Evolutionary conservation across 345 rosid species (phyloP).

Genomic region (Acer saccharum): DNA sequence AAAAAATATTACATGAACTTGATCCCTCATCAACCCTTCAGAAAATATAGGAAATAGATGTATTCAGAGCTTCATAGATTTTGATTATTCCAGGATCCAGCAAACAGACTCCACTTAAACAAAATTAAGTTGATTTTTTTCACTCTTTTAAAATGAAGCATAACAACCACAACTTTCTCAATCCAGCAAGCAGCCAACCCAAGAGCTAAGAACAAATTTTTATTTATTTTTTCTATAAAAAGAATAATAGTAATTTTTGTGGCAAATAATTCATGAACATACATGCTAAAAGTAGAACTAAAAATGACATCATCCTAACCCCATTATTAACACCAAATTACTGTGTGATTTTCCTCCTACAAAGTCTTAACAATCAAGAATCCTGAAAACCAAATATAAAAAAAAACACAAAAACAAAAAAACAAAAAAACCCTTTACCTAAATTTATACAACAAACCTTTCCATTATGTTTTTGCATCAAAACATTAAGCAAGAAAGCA

Average conservation of each 20-base stretch:
- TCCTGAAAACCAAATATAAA: background rate
- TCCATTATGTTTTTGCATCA: slow-evolving; percentile 2
- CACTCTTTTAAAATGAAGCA: background rate
- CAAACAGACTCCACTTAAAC: background rate
- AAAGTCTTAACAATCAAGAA: slow-evolving; percentile 15
- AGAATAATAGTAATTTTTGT: background rate
- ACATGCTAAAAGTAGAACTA: slow-evolving; percentile 12
- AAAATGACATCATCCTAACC: slow-evolving; percentile 10
- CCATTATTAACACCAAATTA: background rate
- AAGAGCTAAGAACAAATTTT: background rate
- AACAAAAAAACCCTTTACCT: background rate
- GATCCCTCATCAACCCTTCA: slow-evolving; percentile 1
- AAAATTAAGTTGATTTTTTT: background rate
- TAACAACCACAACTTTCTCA: background rate
- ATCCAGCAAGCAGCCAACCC: background rate
- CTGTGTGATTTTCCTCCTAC: slow-evolving; percentile 10
- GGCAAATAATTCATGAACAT: slow-evolving; percentile 11
- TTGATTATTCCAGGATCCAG: slow-evolving; percentile 10
- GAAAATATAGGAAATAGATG: background rate
- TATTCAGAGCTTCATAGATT: background rate
- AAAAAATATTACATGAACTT: background rate
- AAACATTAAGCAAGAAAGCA: slow-evolving; percentile 1
- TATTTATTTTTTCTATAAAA: background rate
- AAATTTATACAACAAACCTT: background rate
- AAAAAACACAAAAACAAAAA: background rate